phyloP scores from a whole-genome alignment of 805 yeast species.

The Nakazawaea molendinolei region DNA sequence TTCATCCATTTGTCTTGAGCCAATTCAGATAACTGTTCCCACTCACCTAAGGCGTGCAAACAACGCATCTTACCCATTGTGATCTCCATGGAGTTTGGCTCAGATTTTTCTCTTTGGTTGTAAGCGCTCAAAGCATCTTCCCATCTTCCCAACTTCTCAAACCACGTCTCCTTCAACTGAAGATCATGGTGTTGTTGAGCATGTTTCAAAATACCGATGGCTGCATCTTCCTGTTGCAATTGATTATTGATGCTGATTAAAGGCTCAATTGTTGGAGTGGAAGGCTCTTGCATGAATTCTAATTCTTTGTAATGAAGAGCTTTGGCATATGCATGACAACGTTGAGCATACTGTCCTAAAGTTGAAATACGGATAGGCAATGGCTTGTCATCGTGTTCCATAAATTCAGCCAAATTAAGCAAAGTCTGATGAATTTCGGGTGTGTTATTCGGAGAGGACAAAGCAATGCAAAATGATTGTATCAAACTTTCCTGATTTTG shows the following conservation, averaged over 20 bases:
- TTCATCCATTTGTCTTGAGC: conserved; percentile 83
- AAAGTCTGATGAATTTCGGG: conserved; percentile 93
- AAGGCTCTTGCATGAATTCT: conserved; percentile 90
- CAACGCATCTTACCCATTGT: conserved; percentile 98
- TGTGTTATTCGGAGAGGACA: conserved; percentile 85
- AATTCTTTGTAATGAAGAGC: conserved; percentile 93
- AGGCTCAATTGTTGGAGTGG: conserved; percentile 86
- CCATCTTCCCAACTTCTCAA: conserved; percentile 95
- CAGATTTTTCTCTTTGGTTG: conserved; percentile 57
- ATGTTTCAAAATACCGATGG: conserved; percentile 91
- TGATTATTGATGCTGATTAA: conserved; percentile 90
- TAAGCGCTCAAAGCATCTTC: conserved; percentile 94
- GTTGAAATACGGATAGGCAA: conserved; percentile 88
- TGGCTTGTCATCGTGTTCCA: conserved; percentile 96
- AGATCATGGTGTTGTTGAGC: conserved; percentile 88
- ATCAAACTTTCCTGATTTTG: conserved; percentile 87
- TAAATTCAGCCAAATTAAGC: conserved; percentile 85
- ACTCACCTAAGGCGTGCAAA: conserved; percentile 96
- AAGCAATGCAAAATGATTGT: conserved; percentile 76
- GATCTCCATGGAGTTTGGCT: conserved; percentile 70
- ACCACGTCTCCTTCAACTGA: conserved; percentile 96
- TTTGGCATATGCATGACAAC: conserved; percentile 96
- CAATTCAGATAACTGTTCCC: conserved; percentile 85
- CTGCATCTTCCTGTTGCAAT: conserved; percentile 94
- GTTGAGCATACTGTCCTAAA: conserved; percentile 85